Evolutionary conservation across 768 basidiomycete species (phyloP).

Genomic region (Auriscalpium microsporum): DNA sequence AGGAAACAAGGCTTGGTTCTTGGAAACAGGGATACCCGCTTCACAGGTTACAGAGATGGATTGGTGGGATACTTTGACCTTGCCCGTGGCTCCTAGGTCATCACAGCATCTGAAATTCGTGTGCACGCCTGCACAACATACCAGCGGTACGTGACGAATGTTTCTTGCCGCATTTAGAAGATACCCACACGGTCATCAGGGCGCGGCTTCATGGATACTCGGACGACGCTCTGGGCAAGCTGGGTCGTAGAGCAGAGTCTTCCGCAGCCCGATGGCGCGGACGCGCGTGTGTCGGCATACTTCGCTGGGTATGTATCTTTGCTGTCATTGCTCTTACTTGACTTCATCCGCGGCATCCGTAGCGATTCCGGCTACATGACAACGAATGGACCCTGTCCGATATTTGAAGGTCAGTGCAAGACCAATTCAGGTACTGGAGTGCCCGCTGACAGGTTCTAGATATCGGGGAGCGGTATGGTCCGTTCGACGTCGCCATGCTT

Average conservation of each 20-base stretch:
- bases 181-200: conserved; percentile 16
- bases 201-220: conserved; percentile 25
- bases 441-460: conserved; percentile 17
- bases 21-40: conserved; percentile 22
- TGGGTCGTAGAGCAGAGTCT: conserved; percentile 29
- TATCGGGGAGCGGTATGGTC: conserved; percentile 31
- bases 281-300: conserved; percentile 17
- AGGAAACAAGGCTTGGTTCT: conserved; percentile 25
- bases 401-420: conserved; percentile 23
- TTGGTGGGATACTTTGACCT: conserved; percentile 31
- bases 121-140: conserved; percentile 36
- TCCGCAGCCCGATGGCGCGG: neutral
- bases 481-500: conserved; percentile 33
- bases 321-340: too few relatives aligned
- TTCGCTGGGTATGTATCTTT: conserved; percentile 21
- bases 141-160: conserved; percentile 24
- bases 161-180: neutral
- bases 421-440: neutral
- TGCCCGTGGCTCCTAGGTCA: conserved; percentile 9
- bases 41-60: conserved; percentile 29
- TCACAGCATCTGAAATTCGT: conserved; percentile 21
- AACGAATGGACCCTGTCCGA: conserved; percentile 26
- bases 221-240: conserved; percentile 31
- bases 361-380: conserved; percentile 34
- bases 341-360: neutral